Percentiles rank a stretch among this genome's conserved stretches.
phyloP scores from a whole-genome alignment of 2,329 filamentous ascomycete genomes.

The Alternaria consortialis region DNA sequence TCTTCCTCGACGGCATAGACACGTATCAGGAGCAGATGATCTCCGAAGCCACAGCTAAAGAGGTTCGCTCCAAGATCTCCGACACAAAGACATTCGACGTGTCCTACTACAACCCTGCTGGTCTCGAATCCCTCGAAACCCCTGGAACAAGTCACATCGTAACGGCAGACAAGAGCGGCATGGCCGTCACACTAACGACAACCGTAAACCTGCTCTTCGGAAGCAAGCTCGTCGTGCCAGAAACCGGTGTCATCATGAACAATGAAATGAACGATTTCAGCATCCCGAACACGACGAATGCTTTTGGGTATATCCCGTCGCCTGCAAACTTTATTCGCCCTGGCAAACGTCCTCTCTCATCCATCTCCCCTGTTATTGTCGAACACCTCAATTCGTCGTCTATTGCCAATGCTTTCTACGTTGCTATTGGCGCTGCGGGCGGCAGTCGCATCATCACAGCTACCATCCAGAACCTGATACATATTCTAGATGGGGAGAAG shows the following conservation, averaged over 20 bases:
- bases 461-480: conserved; percentile 76
- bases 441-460: conserved; percentile 85
- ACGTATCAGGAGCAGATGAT: conserved; percentile 74
- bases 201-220: conserved; percentile 91
- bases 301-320: conserved; percentile 84
- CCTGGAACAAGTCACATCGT: conserved; percentile 79
- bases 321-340: conserved; percentile 83
- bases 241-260: conserved; percentile 81
- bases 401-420: conserved; percentile 61
- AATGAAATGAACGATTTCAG: conserved; percentile 70
- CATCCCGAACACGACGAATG: conserved; percentile 78
- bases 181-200: conserved; percentile 83
- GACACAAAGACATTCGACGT: conserved; percentile 77
- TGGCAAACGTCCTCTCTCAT: conserved; percentile 82
- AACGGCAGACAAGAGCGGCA: conserved; percentile 73
- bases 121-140: conserved; percentile 72
- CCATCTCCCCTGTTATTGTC: conserved; percentile 80
- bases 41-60: conserved; percentile 64
- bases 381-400: conserved; percentile 67
- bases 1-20: conserved; percentile 71
- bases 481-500: conserved; percentile 73
- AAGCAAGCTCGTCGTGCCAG: conserved; percentile 77
- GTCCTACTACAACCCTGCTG: conserved; percentile 75
- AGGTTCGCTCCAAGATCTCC: conserved; percentile 72
- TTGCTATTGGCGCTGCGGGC: conserved; percentile 78